Base-by-base conservation (phyloP, 371 early-diverging fungal genomes). In the Chytridiales sp. region DNA sequence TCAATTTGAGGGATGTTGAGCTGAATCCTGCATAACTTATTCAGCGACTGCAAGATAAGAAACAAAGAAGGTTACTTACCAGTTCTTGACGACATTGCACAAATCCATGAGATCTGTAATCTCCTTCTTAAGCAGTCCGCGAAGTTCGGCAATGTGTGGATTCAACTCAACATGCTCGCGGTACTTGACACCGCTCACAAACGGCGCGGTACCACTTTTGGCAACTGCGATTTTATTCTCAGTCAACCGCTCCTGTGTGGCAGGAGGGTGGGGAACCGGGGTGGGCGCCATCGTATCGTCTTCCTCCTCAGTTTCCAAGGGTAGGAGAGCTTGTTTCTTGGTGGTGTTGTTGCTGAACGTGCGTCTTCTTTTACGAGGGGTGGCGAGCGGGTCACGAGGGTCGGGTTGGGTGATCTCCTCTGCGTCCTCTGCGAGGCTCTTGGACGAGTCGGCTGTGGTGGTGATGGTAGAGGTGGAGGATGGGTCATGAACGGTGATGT, bases 241-340 rank as follows among this genome's bases (percentile, higher is more conserved):
- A 32, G 26, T 29, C n/a, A n/a, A n/a, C n/a, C n/a, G n/a, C n/a
- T n/a, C n/a, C n/a, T 48, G 24, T 15, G 48, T 26, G 4, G 31
- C 9, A 48, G 13, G 4, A 8, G 48, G 48, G 19, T 48, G 48
- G 5, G 48, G 48, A 9, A 48, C 48, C 24, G 48, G 48, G 4
- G 48, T 48, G 5, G 48, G 30, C 30, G 48, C 48, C 15, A 48
- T 26, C 30, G 48, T 32, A 17, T 48, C 48, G 31, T 48, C 48
- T 26, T 48, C 26, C 19, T 48, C 48, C 24, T 48, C 48, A 15
- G 48, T 6, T 24, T 29, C 48, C 4, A 32, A 17, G 22, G 30
- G 26, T 8, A 9, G 17, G 9, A 4, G 24, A 5, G 27, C 6
- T 13, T 29, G 4, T 6, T n/a, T 11, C n/a, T n/a, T n/a, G n/a